Conservation (phyloP, 148 eudicot species). For the Diospyros lotus region DNA sequence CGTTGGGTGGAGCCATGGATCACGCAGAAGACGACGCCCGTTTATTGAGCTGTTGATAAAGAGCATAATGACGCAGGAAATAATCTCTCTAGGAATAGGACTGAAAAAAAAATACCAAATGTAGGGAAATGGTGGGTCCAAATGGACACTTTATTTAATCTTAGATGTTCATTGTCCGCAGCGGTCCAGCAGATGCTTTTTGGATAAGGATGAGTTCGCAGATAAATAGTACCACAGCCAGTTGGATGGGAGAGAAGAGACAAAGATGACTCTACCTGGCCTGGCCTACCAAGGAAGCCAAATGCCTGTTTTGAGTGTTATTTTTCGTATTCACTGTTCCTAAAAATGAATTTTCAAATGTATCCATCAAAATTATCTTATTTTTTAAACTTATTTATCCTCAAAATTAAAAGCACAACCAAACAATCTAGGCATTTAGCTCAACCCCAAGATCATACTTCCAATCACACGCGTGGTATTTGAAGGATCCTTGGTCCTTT, state of each 20-base stretch:
- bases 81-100: not conserved
- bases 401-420: too few species aligned
- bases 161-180: not conserved
- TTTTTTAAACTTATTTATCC: too few species aligned
- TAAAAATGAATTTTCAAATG: too few species aligned
- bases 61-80: not conserved
- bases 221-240: slow-evolving; percentile 1
- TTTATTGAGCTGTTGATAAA: slow-evolving; percentile 6
- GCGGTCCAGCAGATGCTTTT: slow-evolving; percentile 4
- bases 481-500: not conserved
- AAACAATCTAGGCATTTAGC: too few species aligned
- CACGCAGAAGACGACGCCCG: not conserved
- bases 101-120: not conserved
- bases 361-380: too few species aligned
- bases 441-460: not conserved
- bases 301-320: too few species aligned
- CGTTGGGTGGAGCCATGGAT: slow-evolving; percentile 13
- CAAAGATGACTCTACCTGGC: not conserved
- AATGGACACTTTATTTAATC: not conserved
- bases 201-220: slow-evolving; percentile 14
- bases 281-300: not conserved
- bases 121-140: slow-evolving; percentile 9
- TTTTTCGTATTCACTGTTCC: too few species aligned
- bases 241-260: not conserved
- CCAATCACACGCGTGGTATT: not conserved